Evolutionary conservation across 108 stramenopile genomes (phyloP), one percentile per base, ranked within the genome.

Genomic region (Skeletonema grethae): DNA sequence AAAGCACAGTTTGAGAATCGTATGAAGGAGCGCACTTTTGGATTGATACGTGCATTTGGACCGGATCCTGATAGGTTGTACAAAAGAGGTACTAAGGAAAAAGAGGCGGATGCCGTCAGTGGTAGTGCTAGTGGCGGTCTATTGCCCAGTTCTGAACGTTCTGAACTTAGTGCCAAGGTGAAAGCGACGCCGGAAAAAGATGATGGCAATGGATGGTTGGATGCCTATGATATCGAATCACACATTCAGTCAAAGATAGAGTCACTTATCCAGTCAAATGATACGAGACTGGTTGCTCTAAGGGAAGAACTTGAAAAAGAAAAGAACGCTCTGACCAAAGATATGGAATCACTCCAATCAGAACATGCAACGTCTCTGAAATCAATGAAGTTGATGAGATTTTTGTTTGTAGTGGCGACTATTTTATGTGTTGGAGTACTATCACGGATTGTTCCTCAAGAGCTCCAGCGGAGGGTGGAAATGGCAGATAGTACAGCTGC

Each of bases 251-350:
- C 25, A 28, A 28, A 28, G 25, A 28, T 28, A 28, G 1, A 28
- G 25, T 28, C 55, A 57, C 38, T 73, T 6, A 66, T 79, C 43
- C 72, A 36, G 12, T 48, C 60, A 25, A 79, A 79, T 34, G 78
- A 79, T 36, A 9, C 59, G 0, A 45, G 57, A 25, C 36, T 79
- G 4, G 61, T 67, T 32, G 68, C 56, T 28, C 67, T 79, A 11
- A 65, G 69, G 11, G 53, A 74, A 68, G 78, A 79, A 16, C 72
- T 74, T 63, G 73, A 68, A 36, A 10, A 32, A 24, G 78, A 79
- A 30, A 79, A 68, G 73, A 57, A 55, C 48, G 35, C 18, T 25
- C 34, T 79, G 13, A 35, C 72, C 0, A 13, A 8, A 10, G 48
- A 30, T 11, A 69, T 79, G 60, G 73, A 77, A 18, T 30, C 20